Evolutionary conservation across 495 filamentous ascomycete genomes (phyloP).

Genomic region (Podospora pseudopauciseta): DNA sequence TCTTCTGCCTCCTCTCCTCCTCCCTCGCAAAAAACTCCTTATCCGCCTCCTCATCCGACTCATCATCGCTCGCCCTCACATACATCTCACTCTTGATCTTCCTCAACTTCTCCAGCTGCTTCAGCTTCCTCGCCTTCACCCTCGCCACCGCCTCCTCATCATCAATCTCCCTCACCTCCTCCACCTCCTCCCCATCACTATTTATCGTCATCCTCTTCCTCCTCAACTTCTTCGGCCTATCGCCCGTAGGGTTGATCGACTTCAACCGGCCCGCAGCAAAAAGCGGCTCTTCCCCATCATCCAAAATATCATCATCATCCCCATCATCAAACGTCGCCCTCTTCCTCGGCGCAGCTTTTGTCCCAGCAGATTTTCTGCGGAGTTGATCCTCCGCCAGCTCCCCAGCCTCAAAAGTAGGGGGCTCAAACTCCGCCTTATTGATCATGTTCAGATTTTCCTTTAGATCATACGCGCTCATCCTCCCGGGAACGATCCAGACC

Average conservation of each 20-base stretch:
- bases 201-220: constrained; percentile 42
- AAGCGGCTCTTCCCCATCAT: constrained; percentile 39
- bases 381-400: constrained; percentile 70
- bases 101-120: constrained; percentile 59
- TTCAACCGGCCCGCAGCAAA: constrained; percentile 71
- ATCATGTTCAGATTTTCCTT: constrained; percentile 58
- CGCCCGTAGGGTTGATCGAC: constrained; percentile 40
- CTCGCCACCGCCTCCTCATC: constrained; percentile 43
- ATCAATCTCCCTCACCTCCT: constrained; percentile 45
- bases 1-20: constrained; percentile 36
- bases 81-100: constrained; percentile 83
- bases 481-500: constrained; percentile 73
- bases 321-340: constrained; percentile 60
- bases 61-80: constrained; percentile 75
- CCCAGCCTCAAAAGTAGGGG: constrained; percentile 67
- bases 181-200: constrained; percentile 44
- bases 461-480: constrained; percentile 58
- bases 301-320: constrained; percentile 58
- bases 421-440: constrained; percentile 66
- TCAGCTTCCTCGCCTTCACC: constrained; percentile 51
- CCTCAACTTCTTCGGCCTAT: constrained; percentile 46
- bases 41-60: constrained; percentile 64
- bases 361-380: constrained; percentile 54
- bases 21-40: constrained; percentile 72
- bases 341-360: constrained; percentile 35